Evolutionary conservation across 1,284 basidiomycete species (phyloP).

Genomic region (Exsudoporus floridanus): DNA sequence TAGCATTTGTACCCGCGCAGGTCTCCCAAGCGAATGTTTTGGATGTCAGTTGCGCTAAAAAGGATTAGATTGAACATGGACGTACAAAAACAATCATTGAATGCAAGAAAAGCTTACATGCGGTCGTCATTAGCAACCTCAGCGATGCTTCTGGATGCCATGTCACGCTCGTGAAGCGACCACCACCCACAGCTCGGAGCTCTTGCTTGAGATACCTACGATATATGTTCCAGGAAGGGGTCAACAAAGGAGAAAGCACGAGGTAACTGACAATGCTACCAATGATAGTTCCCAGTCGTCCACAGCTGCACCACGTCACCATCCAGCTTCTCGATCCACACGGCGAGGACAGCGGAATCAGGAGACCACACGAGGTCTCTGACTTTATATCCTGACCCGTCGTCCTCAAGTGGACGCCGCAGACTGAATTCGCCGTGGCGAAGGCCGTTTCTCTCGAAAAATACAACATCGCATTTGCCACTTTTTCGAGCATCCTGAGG

Average conservation of each 20-base stretch:
- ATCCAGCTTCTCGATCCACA: slow-evolving; percentile 77
- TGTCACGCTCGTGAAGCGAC: slow-evolving; percentile 62
- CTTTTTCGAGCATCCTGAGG: slow-evolving; percentile 67
- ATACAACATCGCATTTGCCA: slow-evolving; percentile 84
- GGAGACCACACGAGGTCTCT: slow-evolving; percentile 84
- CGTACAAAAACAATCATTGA: neutral
- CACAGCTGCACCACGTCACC: slow-evolving; percentile 91
- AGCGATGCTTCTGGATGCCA: slow-evolving; percentile 90
- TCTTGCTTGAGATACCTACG: slow-evolving; percentile 90
- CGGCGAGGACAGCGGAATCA: slow-evolving; percentile 82
- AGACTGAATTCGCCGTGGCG: slow-evolving; percentile 88
- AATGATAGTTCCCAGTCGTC: slow-evolving; percentile 95
- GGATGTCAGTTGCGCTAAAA: slow-evolving; percentile 57
- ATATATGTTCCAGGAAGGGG: slow-evolving; percentile 10
- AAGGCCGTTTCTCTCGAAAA: slow-evolving; percentile 95
- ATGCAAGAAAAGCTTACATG: slow-evolving; percentile 47
- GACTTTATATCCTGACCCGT: slow-evolving; percentile 65
- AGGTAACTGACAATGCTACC: slow-evolving; percentile 47
- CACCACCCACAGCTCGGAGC: slow-evolving; percentile 52
- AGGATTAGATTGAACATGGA: slow-evolving; percentile 1
- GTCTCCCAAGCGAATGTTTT: slow-evolving; percentile 79
- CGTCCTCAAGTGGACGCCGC: slow-evolving; percentile 41
- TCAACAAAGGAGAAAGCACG: neutral
- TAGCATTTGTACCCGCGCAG: slow-evolving; percentile 71
- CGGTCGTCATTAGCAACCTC: slow-evolving; percentile 67